Conservation (phyloP, 2,329 filamentous ascomycete species). For the Botrytis aclada region DNA sequence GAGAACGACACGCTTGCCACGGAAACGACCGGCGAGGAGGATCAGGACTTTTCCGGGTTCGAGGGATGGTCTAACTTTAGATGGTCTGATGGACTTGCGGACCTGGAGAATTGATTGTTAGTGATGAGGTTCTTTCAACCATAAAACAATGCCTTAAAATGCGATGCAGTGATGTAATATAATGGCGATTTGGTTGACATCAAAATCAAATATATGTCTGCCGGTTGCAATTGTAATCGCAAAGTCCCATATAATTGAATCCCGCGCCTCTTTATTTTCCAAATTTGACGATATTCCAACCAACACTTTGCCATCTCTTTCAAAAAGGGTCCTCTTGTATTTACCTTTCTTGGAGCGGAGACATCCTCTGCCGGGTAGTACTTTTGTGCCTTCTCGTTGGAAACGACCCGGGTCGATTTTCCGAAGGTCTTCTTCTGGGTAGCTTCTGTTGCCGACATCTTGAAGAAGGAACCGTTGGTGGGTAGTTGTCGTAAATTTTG, state of each 20-base stretch:
- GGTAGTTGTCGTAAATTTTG: constrained; percentile 29
- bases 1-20: constrained; percentile 98
- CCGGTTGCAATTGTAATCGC: constrained; percentile 27
- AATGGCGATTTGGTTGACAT: neutral
- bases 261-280: constrained; percentile 1
- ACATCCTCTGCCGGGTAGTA: constrained; percentile 98
- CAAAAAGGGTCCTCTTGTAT: constrained; percentile 17
- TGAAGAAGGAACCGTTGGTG: constrained; percentile 41
- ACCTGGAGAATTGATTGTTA: constrained; percentile 57
- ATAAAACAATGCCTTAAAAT: neutral
- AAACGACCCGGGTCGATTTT: constrained; percentile 91
- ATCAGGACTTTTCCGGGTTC: constrained; percentile 96
- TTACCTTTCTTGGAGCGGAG: constrained; percentile 85
- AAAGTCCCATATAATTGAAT: constrained; percentile 18
- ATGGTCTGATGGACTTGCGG: constrained; percentile 89
- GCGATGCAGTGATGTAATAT: neutral
- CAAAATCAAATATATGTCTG: neutral
- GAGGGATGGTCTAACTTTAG: constrained; percentile 84
- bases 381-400: constrained; percentile 93
- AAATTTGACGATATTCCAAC: constrained; percentile 20
- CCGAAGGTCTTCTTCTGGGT: constrained; percentile 83
- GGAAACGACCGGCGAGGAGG: constrained; percentile 98
- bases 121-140: constrained; percentile 16
- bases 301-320: constrained; percentile 42
- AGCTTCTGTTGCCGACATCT: constrained; percentile 57